Conservation (phyloP, 2,329 filamentous ascomycete genomes). For the Fusarium buharicum region DNA sequence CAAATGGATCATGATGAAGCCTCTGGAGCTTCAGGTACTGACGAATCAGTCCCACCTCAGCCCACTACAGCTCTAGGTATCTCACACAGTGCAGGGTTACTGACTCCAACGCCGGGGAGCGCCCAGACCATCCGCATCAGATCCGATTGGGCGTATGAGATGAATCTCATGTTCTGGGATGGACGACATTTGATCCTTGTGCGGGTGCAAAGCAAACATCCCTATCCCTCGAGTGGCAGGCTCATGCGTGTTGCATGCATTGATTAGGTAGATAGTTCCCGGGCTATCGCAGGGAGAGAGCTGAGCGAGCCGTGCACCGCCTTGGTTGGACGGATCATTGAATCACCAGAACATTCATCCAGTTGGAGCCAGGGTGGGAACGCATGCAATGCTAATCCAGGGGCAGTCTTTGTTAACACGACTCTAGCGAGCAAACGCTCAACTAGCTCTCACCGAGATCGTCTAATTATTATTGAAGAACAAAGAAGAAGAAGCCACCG, state of each 20-base stretch:
- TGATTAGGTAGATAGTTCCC: constrained; percentile 31
- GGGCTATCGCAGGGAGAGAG: constrained; percentile 32
- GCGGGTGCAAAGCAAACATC: constrained; percentile 41
- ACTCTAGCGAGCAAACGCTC: constrained; percentile 25
- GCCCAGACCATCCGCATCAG: constrained; percentile 31
- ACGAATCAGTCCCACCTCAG: constrained; percentile 31
- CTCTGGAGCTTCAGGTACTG: constrained; percentile 24
- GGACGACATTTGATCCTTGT: constrained; percentile 42
- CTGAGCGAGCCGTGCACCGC: constrained; percentile 22
- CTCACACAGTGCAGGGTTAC: constrained; percentile 39
- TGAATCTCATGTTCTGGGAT: constrained; percentile 28
- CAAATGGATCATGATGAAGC: constrained; percentile 22
- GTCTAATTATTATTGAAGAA: constrained; percentile 15
- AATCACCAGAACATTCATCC: constrained; percentile 7
- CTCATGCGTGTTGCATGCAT: constrained; percentile 47
- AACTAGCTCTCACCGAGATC: constrained; percentile 18
- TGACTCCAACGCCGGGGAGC: constrained; percentile 33
- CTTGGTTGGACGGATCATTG: constrained; percentile 11
- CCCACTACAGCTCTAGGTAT: constrained; percentile 27
- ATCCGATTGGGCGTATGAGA: constrained; percentile 43
- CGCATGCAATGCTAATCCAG: constrained; percentile 12
- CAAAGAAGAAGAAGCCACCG: constrained; percentile 27
- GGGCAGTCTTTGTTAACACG: constrained; percentile 21
- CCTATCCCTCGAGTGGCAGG: constrained; percentile 43
- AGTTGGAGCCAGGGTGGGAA: constrained; percentile 4